These are phyloP conservation scores for Trichocladium uniseriatum DNA, from an alignment of 495 filamentous ascomycete species.

Conservation along the genomic window DNA sequence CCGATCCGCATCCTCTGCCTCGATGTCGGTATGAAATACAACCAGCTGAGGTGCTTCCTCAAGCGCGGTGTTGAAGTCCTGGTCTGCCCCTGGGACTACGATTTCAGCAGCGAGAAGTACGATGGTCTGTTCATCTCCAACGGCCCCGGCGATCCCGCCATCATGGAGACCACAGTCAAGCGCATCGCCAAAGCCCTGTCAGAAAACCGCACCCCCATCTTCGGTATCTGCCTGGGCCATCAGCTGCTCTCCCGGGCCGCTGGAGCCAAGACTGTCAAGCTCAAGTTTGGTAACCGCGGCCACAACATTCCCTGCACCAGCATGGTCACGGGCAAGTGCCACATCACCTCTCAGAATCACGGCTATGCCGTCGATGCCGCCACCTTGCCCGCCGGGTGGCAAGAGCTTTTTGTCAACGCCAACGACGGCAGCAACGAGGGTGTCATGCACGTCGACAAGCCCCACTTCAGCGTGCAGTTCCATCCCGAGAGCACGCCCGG, in stretches of 20 bases:
- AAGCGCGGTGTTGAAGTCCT: conserved; percentile 87
- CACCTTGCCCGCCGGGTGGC: conserved; percentile 69
- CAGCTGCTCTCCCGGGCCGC: conserved; percentile 87
- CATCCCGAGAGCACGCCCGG: conserved; percentile 95
- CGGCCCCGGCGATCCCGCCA: conserved; percentile 89
- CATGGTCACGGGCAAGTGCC: conserved; percentile 85
- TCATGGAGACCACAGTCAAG: conserved; percentile 63
- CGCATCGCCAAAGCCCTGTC: conserved; percentile 63
- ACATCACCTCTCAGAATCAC: conserved; percentile 98
- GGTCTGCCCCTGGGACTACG: conserved; percentile 91
- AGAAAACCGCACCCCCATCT: conserved; percentile 74
- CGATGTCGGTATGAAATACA: conserved; percentile 95
- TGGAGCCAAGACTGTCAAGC: conserved; percentile 80
- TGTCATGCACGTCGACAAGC: conserved; percentile 73
- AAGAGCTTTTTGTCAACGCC: conserved; percentile 92
- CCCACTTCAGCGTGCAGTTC: conserved; percentile 98
- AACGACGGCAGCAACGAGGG: conserved; percentile 98
- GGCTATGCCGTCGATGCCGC: conserved; percentile 82
- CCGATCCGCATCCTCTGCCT: conserved; percentile 78
- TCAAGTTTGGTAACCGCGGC: conserved; percentile 98
- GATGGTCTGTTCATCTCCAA: conserved; percentile 97
- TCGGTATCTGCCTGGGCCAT: conserved; percentile 95
- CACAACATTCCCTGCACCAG: conserved; percentile 98
- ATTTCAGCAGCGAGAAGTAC: conserved; percentile 74
- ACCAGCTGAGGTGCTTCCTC: conserved; percentile 88